Conservation (phyloP, 306 rosid genomes). For the Rubus parviflorus region DNA sequence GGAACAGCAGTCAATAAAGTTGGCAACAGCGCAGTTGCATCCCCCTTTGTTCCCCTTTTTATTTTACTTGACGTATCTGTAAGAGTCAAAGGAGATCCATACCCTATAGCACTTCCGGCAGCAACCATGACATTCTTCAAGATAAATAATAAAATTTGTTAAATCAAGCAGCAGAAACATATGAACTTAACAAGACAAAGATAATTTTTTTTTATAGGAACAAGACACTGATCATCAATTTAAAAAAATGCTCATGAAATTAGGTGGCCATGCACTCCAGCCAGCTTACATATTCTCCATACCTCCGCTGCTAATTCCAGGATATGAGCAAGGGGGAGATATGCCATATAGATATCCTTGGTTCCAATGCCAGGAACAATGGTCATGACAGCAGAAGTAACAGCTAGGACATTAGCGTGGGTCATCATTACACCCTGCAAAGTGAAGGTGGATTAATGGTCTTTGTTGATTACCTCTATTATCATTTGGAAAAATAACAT, state of each 20-base stretch:
- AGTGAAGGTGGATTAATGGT: conserved; percentile 5
- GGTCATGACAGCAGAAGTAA: conserved; percentile 79
- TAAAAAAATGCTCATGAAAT: conserved; percentile 16
- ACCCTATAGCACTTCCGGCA: conserved; percentile 90
- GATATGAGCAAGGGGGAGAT: conserved; percentile 95
- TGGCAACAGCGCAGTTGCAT: conserved; percentile 72
- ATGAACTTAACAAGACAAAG: not conserved
- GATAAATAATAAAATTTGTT: conserved; percentile 31
- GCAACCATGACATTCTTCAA: conserved; percentile 72
- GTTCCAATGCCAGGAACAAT: conserved; percentile 78
- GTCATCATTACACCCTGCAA: conserved; percentile 98
- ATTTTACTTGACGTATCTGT: conserved; percentile 96
- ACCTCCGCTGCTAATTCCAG: conserved; percentile 98
- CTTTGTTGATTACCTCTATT: not conserved
- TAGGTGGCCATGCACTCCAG: conserved; percentile 25
- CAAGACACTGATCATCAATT: not conserved
- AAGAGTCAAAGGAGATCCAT: conserved; percentile 90
- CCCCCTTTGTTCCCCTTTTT: conserved; percentile 85
- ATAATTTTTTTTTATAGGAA: not conserved
- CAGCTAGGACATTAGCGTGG: conserved; percentile 85
- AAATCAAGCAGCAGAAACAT: conserved; percentile 24
- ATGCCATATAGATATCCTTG: conserved; percentile 84
- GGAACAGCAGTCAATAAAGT: conserved; percentile 93
- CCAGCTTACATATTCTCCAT: conserved; percentile 25
- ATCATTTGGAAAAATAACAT: not conserved